Evolutionary conservation across 2,329 filamentous ascomycete genomes (phyloP), one percentile per base, ranked within the genome.

Genomic region (Colletotrichum tanaceti): DNA sequence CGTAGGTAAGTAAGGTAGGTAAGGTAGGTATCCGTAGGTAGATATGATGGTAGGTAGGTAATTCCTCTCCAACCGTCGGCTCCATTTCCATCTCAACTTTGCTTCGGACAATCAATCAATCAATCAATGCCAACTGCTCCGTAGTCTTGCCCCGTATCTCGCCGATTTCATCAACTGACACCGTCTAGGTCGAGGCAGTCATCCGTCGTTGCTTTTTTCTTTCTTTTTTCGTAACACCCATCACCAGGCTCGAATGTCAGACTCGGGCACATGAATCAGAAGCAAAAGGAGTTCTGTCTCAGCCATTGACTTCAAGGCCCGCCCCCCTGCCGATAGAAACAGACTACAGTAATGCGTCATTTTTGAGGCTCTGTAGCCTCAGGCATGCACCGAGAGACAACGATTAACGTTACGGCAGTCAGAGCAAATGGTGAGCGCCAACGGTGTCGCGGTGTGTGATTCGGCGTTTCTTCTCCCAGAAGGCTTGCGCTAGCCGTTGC

Each of bases 301-400:
- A 63, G 22, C 7, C 11, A 28, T 38, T 54, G 46, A 41, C 47
- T 53, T 58, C 53, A 11, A n/a, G 47, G 3, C 38, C 59, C 32
- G 1, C 20, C 24, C 24, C 49, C 49, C 18, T 35, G 32, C 35
- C n/a, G 28, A 46, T 43, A 24, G 43, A 47, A 28, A 58, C 43
- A 58, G 57, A 59, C 47, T 41, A 49, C 57, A 11, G 18, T 38
- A 43, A 63, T 68, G 67, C 67, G 67, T 70, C 64, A 70, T 70
- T 68, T 68, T 63, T 68, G 67, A 63, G 67, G 67, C 64, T 63
- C 53, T 54, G 24, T 11, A 58, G 62, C 69, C 66, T 70, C 61
- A 71, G 69, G 69, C 69, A 70, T 47, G 47, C 43, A 55, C 7
- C 46, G 24, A 47, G 47, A 64, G 35, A 57, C 65, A 68, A 32